Evolutionary conservation across 768 basidiomycete species (phyloP).

Genomic region (Suillus discolor): DNA sequence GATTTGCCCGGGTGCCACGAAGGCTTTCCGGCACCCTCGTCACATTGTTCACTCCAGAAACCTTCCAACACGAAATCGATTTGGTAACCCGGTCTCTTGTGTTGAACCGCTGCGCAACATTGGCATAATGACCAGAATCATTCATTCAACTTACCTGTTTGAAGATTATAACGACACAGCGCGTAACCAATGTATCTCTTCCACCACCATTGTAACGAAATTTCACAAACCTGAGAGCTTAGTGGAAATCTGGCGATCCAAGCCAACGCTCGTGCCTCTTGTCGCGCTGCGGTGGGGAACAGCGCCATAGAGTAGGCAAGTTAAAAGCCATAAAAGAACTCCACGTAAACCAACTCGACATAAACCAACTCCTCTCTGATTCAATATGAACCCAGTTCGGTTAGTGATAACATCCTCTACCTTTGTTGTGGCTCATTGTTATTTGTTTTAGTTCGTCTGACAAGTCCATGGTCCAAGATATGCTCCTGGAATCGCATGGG

Average conservation of each 20-base stretch:
- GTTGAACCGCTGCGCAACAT: neutral
- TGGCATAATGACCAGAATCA: neutral
- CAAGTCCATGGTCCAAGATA: neutral
- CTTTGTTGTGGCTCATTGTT: neutral
- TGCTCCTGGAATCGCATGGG: neutral
- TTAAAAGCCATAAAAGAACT: neutral
- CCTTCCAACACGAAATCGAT: neutral
- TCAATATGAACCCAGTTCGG: neutral
- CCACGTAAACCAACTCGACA: neutral
- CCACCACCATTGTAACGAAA: slow-evolving; percentile 2
- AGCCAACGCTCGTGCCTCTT: neutral
- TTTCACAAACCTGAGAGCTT: neutral
- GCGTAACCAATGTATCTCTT: neutral
- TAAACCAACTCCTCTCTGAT: neutral
- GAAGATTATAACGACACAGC: neutral
- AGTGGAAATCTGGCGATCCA: neutral
- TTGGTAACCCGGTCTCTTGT: neutral
- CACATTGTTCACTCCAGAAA: no score
- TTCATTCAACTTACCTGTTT: neutral
- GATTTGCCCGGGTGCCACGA: neutral
- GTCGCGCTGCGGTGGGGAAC: neutral
- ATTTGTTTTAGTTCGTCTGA: neutral
- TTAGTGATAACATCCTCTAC: neutral
- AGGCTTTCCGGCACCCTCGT: neutral
- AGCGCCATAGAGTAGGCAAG: neutral